Conservation (phyloP, 83 land plant genomes). For the Thuja plicata region DNA sequence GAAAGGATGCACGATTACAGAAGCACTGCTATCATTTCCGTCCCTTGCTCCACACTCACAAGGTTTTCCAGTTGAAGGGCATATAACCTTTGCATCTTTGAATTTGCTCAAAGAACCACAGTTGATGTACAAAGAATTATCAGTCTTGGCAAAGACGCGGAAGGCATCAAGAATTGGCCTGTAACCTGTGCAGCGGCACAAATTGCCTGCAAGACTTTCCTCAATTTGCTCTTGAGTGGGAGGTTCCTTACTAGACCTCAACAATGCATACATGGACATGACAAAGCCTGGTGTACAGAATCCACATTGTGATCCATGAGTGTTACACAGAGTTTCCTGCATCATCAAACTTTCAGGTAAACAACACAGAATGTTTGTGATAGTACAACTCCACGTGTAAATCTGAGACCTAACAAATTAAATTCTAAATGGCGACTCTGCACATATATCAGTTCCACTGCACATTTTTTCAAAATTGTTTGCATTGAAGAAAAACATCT, state of each 20-base stretch:
- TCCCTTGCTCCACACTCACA: slow-evolving; percentile 69
- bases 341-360: not conserved
- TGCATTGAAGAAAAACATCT: not conserved
- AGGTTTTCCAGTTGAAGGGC: slow-evolving; percentile 94
- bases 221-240: slow-evolving; percentile 88
- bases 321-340: slow-evolving; percentile 76
- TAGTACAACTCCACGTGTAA: not conserved
- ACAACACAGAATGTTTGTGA: not conserved
- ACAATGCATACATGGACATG: slow-evolving; percentile 95
- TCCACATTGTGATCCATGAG: slow-evolving; percentile 99
- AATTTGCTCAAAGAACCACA: slow-evolving; percentile 20
- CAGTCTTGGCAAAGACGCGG: slow-evolving; percentile 85
- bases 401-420: not conserved
- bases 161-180: slow-evolving; percentile 96
- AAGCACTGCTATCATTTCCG: slow-evolving; percentile 8
- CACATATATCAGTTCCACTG: not conserved
- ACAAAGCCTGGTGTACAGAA: slow-evolving; percentile 99
- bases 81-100: slow-evolving; percentile 36
- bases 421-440: not conserved
- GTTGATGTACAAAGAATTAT: slow-evolving; percentile 63
- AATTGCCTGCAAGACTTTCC: slow-evolving; percentile 90
- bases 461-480: not conserved
- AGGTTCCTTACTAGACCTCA: slow-evolving; percentile 62
- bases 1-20: not conserved
- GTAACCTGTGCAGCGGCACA: slow-evolving; percentile 98